Evolutionary conservation across 345 rosid genomes (phyloP).

Genomic region (Hibiscus tridactylites): DNA sequence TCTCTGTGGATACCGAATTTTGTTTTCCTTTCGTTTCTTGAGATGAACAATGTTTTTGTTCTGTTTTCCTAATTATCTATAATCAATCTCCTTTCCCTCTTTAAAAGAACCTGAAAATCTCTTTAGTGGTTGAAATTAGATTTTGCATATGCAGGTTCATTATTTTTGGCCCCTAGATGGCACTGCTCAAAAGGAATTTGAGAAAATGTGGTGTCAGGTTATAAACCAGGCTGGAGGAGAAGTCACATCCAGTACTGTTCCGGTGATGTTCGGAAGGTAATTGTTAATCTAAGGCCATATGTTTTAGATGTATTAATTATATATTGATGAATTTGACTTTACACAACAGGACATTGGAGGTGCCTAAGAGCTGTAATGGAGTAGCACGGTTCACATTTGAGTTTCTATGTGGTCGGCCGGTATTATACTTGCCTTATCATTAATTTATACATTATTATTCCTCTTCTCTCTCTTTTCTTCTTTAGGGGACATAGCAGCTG

Average conservation of each 20-base stretch:
- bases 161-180: constrained; percentile 67
- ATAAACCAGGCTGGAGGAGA: constrained; percentile 49
- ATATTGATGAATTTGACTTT: constrained; percentile 5
- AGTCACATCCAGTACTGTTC: constrained; percentile 49
- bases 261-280: constrained; percentile 96
- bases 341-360: constrained; percentile 54
- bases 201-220: constrained; percentile 59
- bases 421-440: constrained; percentile 18
- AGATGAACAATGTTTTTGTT: background rate
- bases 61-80: background rate
- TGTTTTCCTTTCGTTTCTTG: background rate
- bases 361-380: constrained; percentile 78
- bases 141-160: constrained; percentile 44
- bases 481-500: background rate
- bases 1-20: background rate
- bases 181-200: constrained; percentile 40
- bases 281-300: background rate
- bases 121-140: constrained; percentile 18
- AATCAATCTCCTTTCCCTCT: background rate
- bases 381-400: constrained; percentile 74
- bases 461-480: background rate
- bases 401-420: constrained; percentile 76
- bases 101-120: background rate
- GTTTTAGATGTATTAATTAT: background rate
- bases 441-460: background rate